Base-by-base conservation (phyloP, 1,139 yeast species). In the Geotrichum candidum region DNA sequence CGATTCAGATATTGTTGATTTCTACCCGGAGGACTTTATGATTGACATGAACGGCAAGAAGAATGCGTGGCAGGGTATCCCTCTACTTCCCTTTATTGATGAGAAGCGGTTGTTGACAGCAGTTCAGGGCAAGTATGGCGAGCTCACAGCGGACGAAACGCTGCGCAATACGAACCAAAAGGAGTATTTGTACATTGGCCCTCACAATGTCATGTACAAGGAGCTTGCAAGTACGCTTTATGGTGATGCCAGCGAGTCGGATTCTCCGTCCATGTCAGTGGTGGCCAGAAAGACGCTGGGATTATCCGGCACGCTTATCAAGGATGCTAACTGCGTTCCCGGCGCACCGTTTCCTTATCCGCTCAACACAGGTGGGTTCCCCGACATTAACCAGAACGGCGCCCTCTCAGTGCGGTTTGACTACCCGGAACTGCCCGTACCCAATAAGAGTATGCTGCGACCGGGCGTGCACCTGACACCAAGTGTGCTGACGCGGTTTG, bases 11-110 rank as follows among this genome's bases (percentile, higher is more conserved):
- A 90, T 92, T 66, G 86, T 90, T 66, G 97, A 92, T 70, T 92
- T 91, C 69, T 92, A 92, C 71, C 98, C 98, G 0, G 90, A 84
- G 65, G 88, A 90, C 46, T 92, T 92, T 74, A 84, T 87, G 60
- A 88, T 92, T 66, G 98, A 92, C 75, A 90, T 91, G 96, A 91
- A 92, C 72, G 98, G 98, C 33, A 90, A 90, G 67, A 90, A 88
- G 68, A 88, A 88, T 90, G 82, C 95, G 58, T 92, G 98, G 98
- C 96, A 90, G 72, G 97, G 96, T 60, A 88, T 92, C 69, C 95
- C 96, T 0, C 76, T 92, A 56, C 77, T 92, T 63, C 97, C 98
- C 0, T 92, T 92, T 68, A 92, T 92, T 69, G 97, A 92, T 69
- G 96, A 90, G 69, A 73, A 74, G n/a, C 78, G 96, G 68, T 78